A percentile compares a stretch with the other conserved stretches of the same genome.
These are phyloP conservation scores for Chrysanthemum seticuspe DNA, from an alignment of 129 eudicot genomes.

Conservation along the genomic window DNA sequence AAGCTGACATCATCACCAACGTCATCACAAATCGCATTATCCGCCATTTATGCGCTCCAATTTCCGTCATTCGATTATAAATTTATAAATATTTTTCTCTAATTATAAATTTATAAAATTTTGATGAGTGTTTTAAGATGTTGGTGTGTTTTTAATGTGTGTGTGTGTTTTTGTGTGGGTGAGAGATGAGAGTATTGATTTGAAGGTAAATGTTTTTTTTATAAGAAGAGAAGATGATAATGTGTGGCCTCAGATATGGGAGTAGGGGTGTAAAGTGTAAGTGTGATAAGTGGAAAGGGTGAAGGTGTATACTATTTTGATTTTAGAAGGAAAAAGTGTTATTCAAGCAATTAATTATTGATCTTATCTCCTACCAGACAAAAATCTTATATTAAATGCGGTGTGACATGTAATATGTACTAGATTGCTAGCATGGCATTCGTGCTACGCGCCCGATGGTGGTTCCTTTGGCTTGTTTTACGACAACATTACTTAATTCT, in stretches of 20 bases:
- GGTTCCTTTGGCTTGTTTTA: too few relatives aligned
- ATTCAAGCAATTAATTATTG: too few relatives aligned
- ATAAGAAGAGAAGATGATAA: background rate
- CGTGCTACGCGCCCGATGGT: too few relatives aligned
- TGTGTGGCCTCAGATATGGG: background rate
- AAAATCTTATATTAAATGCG: too few relatives aligned
- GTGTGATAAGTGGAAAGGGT: background rate
- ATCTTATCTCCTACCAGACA: too few relatives aligned
- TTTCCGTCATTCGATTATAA: slow-evolving; percentile 45
- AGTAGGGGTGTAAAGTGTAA: background rate
- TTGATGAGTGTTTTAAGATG: background rate
- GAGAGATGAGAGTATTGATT: background rate
- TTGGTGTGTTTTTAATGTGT: background rate
- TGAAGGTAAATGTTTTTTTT: background rate
- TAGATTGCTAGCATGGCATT: too few relatives aligned
- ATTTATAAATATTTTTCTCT: background rate
- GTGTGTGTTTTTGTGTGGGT: background rate
- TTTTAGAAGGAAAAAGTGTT: too few relatives aligned
- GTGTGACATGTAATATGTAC: too few relatives aligned
- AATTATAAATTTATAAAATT: background rate
- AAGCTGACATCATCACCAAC: slow-evolving; percentile 51
- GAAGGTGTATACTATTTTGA: background rate
- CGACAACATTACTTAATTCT: too few relatives aligned
- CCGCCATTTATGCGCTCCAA: slow-evolving; percentile 47
- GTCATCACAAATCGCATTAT: slow-evolving; percentile 38